Evolutionary conservation across 345 rosid genomes (phyloP), one percentile per base, ranked within the genome.

Genomic region (Populus simonii): DNA sequence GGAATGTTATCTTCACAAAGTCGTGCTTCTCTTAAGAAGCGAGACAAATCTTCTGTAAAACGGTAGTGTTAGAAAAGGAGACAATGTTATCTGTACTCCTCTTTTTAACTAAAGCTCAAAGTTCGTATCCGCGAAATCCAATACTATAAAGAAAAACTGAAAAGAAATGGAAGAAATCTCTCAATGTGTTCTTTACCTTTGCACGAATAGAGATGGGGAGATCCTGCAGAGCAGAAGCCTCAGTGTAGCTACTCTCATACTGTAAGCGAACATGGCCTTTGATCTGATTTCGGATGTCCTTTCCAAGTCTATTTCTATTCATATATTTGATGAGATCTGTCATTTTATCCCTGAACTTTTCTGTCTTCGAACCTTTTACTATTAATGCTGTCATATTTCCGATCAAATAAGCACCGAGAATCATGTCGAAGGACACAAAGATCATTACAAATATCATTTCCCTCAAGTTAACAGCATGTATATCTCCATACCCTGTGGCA

Each of bases 341-440:
- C 99, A 93, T 93, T 84, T 92, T 96, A 75, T 96, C 99, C 84
- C 99, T 91, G 61, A 90, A 96, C 78, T 80, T 92, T 86, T 91
- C 98, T 2, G 99, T 96, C 83, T 96, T 96, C 51, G 99, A 96
- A 73, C 99, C 99, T 89, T 96, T 96, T 33, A 96, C 99, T 27
- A 91, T 93, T 85, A 96, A 84, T 11, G 99, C 99, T 41, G 99
- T 96, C 91, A 93, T 96, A 86, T 96, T 96, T 84, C 99, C 99
- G 41, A 93, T 91, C 79, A 96, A 84, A 84, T 96, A 96, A 18
- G 99, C 98, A 70, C 99, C 95, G 9, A 96, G 94, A 87, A 96
- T 85, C 99, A 96, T 96, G 83, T 96, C 99, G 59, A 96, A 90
- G 9, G 99, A 96, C 72, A 93, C 94, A 81, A 84, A 96, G 57